phyloP scores from a whole-genome alignment of 768 basidiomycete species.

The Mycena maculata region DNA sequence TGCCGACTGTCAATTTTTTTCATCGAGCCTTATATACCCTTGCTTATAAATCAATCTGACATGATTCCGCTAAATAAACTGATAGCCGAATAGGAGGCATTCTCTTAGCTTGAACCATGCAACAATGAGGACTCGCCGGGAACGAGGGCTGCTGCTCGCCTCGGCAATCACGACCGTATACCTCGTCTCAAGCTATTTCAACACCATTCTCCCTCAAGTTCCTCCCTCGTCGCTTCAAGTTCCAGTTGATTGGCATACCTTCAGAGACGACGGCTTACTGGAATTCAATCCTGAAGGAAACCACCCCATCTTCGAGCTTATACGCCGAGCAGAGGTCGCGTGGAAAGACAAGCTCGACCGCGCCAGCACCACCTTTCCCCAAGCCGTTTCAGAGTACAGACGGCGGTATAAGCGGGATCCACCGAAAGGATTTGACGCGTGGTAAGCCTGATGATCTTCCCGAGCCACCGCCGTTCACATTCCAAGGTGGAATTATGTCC shows the following conservation, averaged over 20 bases:
- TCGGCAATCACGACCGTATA: too few relatives aligned
- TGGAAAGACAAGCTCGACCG: conserved; percentile 64
- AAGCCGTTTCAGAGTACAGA: conserved; percentile 83
- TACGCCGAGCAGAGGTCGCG: conserved; percentile 46
- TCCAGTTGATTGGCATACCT: too few relatives aligned
- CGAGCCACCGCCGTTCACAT: conserved; percentile 33
- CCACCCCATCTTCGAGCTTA: conserved; percentile 62
- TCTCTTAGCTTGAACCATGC: too few relatives aligned
- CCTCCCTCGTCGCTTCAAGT: too few relatives aligned
- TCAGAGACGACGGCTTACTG: conserved; percentile 46
- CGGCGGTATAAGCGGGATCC: conserved; percentile 81
- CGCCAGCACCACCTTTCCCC: conserved; percentile 80
- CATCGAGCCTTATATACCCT: neutral
- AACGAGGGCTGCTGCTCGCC: too few relatives aligned
- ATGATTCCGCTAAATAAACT: too few relatives aligned
- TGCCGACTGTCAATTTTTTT: conserved; percentile 17
- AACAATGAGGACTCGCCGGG: too few relatives aligned
- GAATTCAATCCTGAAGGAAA: conserved; percentile 48
- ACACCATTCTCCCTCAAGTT: too few relatives aligned
- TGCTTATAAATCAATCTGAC: neutral
- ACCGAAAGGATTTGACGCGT: conserved; percentile 88
- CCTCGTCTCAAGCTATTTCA: too few relatives aligned
- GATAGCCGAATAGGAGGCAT: too few relatives aligned
- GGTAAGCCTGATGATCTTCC: conserved; percentile 59
- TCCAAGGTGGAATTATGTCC: conserved; percentile 70